phyloP scores from a whole-genome alignment of 306 rosid genomes.

The Oemleria cerasiformis region DNA sequence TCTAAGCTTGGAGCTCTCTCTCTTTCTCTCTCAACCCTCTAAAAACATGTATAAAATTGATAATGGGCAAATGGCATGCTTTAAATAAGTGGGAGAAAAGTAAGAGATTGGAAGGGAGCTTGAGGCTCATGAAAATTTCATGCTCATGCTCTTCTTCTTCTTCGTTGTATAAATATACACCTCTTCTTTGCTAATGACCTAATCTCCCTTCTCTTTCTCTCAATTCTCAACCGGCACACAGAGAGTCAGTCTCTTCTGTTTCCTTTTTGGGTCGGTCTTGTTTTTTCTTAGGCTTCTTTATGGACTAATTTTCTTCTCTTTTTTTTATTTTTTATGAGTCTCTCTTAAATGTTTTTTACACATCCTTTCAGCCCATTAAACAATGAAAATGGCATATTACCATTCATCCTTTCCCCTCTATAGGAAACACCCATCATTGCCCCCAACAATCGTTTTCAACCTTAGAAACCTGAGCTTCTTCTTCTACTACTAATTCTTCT shows the following conservation, averaged over 20 bases:
- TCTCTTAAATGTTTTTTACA: background rate
- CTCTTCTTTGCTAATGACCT: slow-evolving; percentile 11
- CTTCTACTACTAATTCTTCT: background rate
- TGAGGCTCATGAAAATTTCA: slow-evolving; percentile 26
- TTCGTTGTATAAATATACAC: slow-evolving; percentile 14
- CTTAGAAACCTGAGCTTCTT: slow-evolving; percentile 91
- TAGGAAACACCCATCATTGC: slow-evolving; percentile 99
- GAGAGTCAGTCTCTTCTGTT: background rate
- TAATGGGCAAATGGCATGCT: slow-evolving; percentile 26
- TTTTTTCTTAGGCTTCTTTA: background rate
- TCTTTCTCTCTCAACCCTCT: slow-evolving; percentile 12
- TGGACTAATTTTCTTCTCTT: background rate
- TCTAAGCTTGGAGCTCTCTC: slow-evolving; percentile 26
- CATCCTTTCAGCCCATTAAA: slow-evolving; percentile 68
- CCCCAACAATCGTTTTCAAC: slow-evolving; percentile 98
- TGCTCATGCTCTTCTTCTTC: slow-evolving; percentile 6
- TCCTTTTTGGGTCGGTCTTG: slow-evolving; percentile 15
- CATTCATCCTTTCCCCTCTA: slow-evolving; percentile 96
- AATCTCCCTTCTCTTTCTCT: slow-evolving; percentile 12
- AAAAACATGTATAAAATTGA: background rate
- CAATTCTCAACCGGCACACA: slow-evolving; percentile 3
- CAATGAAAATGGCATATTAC: slow-evolving; percentile 94
- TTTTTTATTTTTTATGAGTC: background rate
- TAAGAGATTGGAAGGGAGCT: slow-evolving; percentile 38
- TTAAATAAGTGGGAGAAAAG: slow-evolving; percentile 29